A percentile compares a stretch with the other conserved stretches of the same genome.
Conservation (phyloP, 495 filamentous ascomycete species). For the Cercophora scortea region DNA sequence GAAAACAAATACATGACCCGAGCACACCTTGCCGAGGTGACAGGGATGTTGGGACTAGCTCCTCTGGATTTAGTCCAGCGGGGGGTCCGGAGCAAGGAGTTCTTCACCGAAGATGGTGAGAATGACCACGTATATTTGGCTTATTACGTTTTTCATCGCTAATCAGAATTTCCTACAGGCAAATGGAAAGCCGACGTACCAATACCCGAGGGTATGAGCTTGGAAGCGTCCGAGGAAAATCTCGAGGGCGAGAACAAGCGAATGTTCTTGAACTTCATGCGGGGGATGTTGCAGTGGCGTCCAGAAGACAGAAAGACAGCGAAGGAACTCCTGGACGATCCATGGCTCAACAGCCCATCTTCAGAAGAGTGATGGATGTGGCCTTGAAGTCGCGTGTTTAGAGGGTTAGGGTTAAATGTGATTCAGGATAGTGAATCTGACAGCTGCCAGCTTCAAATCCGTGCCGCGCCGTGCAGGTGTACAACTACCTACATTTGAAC, state of each 20-base stretch:
- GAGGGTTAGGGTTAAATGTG: too few species aligned
- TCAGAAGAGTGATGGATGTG: too few species aligned
- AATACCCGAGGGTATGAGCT: slow-evolving; percentile 14
- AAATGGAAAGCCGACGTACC: slow-evolving; percentile 27
- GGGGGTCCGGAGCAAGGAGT: background rate
- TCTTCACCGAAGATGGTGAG: background rate
- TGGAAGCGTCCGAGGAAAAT: slow-evolving; percentile 26
- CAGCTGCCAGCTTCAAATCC: too few species aligned
- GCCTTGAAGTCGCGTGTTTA: too few species aligned
- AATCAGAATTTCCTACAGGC: slow-evolving; percentile 7
- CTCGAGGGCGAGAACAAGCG: slow-evolving; percentile 29
- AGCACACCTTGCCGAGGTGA: slow-evolving; percentile 38
- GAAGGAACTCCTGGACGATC: slow-evolving; percentile 21
- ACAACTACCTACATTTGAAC: too few species aligned
- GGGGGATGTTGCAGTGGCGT: slow-evolving; percentile 42
- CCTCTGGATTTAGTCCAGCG: slow-evolving; percentile 29
- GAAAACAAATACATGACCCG: slow-evolving; percentile 32
- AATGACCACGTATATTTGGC: background rate
- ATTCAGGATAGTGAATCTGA: too few species aligned
- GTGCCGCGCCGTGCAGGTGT: too few species aligned
- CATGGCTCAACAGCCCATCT: background rate
- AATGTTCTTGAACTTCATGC: slow-evolving; percentile 36
- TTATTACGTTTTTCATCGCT: background rate
- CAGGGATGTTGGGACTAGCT: slow-evolving; percentile 37
- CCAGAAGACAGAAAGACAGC: slow-evolving; percentile 39